Conservation (phyloP, 495 filamentous ascomycete species). For the Delitschia confertaspora region DNA sequence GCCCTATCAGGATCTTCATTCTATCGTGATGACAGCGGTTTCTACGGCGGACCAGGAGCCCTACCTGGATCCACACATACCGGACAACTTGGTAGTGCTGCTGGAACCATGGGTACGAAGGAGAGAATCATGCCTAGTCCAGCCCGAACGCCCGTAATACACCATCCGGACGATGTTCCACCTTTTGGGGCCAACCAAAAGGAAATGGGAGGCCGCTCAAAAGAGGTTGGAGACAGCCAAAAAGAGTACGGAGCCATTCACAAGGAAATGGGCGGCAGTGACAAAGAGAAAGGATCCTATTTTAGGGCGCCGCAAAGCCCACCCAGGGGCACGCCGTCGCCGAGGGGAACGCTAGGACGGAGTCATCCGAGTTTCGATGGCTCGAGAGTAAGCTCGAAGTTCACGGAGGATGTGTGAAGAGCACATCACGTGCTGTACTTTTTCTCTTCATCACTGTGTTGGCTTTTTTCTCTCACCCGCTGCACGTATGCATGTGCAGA, state of each 20-base stretch:
- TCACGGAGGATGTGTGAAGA: conserved; percentile 40
- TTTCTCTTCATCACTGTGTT: conserved; percentile 7
- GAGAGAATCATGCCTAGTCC: conserved; percentile 40
- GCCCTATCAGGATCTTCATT: conserved; percentile 37
- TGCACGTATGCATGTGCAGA: conserved; percentile 7
- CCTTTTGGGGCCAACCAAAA: conserved; percentile 21
- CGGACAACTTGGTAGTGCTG: conserved; percentile 21
- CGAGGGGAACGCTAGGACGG: conserved; percentile 43
- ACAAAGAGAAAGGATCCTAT: conserved; percentile 8
- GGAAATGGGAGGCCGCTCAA: conserved; percentile 14
- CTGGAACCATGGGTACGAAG: conserved; percentile 32
- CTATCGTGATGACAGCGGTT: conserved; percentile 35
- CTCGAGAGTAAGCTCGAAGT: conserved; percentile 47
- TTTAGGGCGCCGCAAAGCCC: conserved; percentile 16
- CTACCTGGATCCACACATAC: conserved; percentile 29
- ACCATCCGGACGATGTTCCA: conserved; percentile 36
- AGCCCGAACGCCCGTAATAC: conserved; percentile 41
- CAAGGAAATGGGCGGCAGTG: conserved; percentile 21
- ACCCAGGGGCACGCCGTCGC: conserved; percentile 5
- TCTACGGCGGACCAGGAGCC: conserved; percentile 34
- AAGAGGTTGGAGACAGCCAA: too few relatives aligned
- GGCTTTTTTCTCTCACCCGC: conserved; percentile 2
- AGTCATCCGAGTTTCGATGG: conserved; percentile 48
- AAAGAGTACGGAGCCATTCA: conserved; percentile 24
- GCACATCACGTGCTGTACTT: conserved; percentile 3